Evolutionary conservation across 2,329 filamentous ascomycete species (phyloP), one percentile per base, ranked within the genome.

Genomic region (Endoconidiophora polonica): DNA sequence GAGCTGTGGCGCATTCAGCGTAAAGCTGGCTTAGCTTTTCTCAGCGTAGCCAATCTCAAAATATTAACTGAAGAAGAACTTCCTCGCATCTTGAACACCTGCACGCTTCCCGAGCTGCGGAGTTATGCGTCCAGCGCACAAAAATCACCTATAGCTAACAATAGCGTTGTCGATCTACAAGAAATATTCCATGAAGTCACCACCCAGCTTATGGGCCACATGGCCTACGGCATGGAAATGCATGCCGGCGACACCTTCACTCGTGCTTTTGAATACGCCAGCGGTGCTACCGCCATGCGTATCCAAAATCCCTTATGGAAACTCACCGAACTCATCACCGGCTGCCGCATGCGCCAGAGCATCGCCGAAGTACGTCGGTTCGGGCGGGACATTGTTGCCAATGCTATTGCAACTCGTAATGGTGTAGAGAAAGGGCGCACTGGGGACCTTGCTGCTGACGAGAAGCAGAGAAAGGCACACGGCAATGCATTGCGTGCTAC

Each of bases 191-290:
- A 78, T 48, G 76, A 80, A 58, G 70, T 81, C 43, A 82, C 77
- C 1, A 81, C 77, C 20, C 69, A 76, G 52, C 58, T 81, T 22
- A 80, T 82, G 73, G 78, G 77, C n/a, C 70, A 70, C 54, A 78
- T 81, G 73, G 78, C 78, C 12, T 82, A 81, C 56, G 73, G 77
- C 58, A 80, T 80, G 75, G 76, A 81, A 55, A 79, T 81, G 67
- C 74, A 76, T 57, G 68, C 74, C 44, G 67, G 72, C 29, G 73
- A 80, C 53, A 69, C 71, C 2, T 81, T 82, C 59, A 74, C 73
- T 3, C 54, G 66, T 46, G 72, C 76, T 0, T 81, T 82, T 57
- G 77, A 81, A 55, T 69, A 73, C 55, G 77, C 77, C 2, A 81
- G 77, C 0, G 76, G 73, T 0, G 69, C 63, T 6, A 79, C 74